Conservation (phyloP, 2,329 filamentous ascomycete genomes). For the Trichoderma koningiopsis region DNA sequence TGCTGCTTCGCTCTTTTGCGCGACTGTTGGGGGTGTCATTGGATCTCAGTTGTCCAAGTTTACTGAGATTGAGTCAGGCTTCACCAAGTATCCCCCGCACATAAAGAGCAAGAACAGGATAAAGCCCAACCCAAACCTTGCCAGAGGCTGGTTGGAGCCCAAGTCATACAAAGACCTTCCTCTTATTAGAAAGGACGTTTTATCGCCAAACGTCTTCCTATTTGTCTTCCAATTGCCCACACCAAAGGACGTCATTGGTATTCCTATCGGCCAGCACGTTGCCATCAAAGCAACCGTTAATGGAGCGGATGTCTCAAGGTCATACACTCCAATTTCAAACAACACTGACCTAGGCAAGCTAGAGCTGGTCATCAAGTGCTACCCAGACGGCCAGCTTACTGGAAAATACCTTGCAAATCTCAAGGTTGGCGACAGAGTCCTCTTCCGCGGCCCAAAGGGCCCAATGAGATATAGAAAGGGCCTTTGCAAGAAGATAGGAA, state of each 20-base stretch:
- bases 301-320: slow-evolving; percentile 50
- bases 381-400: slow-evolving; percentile 53
- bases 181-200: slow-evolving; percentile 43
- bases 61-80: slow-evolving; percentile 10
- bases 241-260: slow-evolving; percentile 48
- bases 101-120: neutral
- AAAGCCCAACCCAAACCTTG: slow-evolving; percentile 2
- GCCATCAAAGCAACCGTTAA: slow-evolving; percentile 52
- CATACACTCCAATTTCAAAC: slow-evolving; percentile 58
- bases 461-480: slow-evolving; percentile 54
- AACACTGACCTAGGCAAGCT: slow-evolving; percentile 51
- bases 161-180: slow-evolving; percentile 40
- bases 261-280: slow-evolving; percentile 61
- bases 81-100: slow-evolving; percentile 9
- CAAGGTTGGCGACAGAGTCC: slow-evolving; percentile 51
- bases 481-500: slow-evolving; percentile 35
- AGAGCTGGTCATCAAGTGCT: slow-evolving; percentile 54
- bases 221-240: slow-evolving; percentile 53
- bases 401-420: slow-evolving; percentile 51
- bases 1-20: neutral
- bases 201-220: slow-evolving; percentile 49
- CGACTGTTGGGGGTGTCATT: neutral
- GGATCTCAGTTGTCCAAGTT: neutral
- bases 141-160: slow-evolving; percentile 5
- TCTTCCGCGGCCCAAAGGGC: slow-evolving; percentile 59